phyloP scores from a whole-genome alignment of 306 rosid species.

The Quercus suber region DNA sequence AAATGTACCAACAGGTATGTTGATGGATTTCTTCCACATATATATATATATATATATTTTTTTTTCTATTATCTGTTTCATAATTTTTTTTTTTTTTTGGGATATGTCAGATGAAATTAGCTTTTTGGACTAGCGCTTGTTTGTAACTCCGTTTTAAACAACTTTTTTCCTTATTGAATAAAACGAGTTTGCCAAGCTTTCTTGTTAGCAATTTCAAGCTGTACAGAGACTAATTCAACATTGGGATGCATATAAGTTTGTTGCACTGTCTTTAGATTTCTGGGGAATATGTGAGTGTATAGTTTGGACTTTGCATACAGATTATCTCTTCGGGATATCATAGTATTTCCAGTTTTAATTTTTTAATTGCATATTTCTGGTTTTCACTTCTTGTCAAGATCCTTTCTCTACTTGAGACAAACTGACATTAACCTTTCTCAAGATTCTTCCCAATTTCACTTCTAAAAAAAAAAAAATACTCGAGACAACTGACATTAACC shows the following conservation, averaged over 20 bases:
- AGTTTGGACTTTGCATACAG: neutral
- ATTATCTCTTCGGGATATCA: neutral
- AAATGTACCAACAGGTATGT: slow-evolving; percentile 89
- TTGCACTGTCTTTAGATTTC: neutral
- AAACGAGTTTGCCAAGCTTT: too few relatives aligned
- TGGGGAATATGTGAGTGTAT: neutral
- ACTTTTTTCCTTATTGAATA: too few relatives aligned
- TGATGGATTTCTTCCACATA: neutral
- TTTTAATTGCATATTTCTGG: neutral
- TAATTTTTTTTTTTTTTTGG: neutral
- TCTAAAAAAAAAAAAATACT: neutral
- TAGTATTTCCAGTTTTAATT: neutral
- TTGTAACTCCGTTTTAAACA: neutral
- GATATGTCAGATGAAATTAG: neutral
- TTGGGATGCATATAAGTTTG: neutral
- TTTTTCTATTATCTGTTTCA: neutral
- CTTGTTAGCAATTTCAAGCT: neutral
- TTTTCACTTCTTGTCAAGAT: neutral
- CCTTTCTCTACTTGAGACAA: too few relatives aligned
- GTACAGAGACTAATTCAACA: neutral
- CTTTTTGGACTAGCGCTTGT: neutral
- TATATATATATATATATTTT: too few relatives aligned
- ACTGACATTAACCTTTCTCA: neutral
- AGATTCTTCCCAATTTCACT: neutral
- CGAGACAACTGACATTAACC: neutral